Conservation (phyloP, 2,329 filamentous ascomycete genomes). For the Fusarium papillatum region DNA sequence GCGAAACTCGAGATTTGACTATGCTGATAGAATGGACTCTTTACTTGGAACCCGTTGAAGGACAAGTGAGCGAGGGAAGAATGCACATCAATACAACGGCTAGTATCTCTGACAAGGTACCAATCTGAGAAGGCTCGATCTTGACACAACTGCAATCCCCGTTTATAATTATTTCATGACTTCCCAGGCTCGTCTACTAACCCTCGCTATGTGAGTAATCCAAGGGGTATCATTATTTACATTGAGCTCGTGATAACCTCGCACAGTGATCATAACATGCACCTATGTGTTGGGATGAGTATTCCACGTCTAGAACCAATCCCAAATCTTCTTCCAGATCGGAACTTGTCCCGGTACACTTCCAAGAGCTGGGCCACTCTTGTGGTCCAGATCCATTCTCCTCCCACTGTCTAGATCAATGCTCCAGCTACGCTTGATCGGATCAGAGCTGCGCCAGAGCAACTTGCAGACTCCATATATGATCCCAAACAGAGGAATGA, state of each 20-base stretch:
- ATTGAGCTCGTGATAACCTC: background rate
- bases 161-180: background rate
- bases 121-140: background rate
- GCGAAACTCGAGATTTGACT: background rate
- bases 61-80: background rate
- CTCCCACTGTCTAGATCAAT: slow-evolving; percentile 70
- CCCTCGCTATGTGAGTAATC: background rate
- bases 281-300: background rate
- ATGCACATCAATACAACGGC: background rate
- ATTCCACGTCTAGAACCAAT: slow-evolving; percentile 54
- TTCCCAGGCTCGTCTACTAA: background rate
- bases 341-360: slow-evolving; percentile 46
- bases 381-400: slow-evolving; percentile 66
- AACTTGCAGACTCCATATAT: slow-evolving; percentile 70
- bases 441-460: slow-evolving; percentile 63
- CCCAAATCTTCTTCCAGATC: slow-evolving; percentile 60
- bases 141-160: background rate
- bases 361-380: slow-evolving; percentile 47
- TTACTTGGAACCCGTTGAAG: background rate
- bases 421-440: slow-evolving; percentile 62
- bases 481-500: slow-evolving; percentile 70
- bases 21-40: background rate
- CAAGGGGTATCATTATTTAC: background rate
- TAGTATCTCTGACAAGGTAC: background rate
- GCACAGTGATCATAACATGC: background rate